A percentile compares a stretch with the other conserved stretches of the same genome.
These are phyloP conservation scores for Tetracladium setigerum DNA, from an alignment of 495 filamentous ascomycete species.

Conservation along the genomic window DNA sequence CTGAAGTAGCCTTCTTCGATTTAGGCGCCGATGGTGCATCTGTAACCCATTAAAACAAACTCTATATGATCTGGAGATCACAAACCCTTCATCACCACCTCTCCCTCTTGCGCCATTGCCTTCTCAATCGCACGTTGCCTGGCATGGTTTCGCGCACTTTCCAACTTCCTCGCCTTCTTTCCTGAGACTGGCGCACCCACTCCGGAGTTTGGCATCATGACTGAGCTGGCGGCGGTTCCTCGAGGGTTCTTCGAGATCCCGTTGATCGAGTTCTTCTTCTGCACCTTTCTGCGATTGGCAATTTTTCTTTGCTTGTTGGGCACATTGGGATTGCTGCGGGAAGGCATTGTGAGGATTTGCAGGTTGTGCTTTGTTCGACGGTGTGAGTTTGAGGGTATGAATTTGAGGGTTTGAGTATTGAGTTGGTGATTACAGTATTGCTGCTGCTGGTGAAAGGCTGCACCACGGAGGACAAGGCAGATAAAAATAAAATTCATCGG, in stretches of 20 bases:
- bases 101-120: slow-evolving; percentile 19
- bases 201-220: slow-evolving; percentile 21
- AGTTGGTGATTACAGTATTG: too few species aligned
- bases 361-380: too few species aligned
- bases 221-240: slow-evolving; percentile 14
- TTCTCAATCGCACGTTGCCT: slow-evolving; percentile 18
- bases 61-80: background rate
- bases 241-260: slow-evolving; percentile 21
- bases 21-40: slow-evolving; percentile 19
- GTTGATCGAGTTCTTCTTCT: slow-evolving; percentile 16
- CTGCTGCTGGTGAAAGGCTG: too few species aligned
- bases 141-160: slow-evolving; percentile 19
- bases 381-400: too few species aligned
- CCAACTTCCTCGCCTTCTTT: slow-evolving; percentile 23
- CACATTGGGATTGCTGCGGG: slow-evolving; percentile 22
- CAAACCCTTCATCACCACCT: slow-evolving; percentile 23
- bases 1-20: slow-evolving; percentile 7
- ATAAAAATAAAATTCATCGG: too few species aligned
- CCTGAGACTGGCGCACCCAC: slow-evolving; percentile 17
- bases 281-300: slow-evolving; percentile 17
- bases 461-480: too few species aligned
- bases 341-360: slow-evolving; percentile 17
- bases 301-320: slow-evolving; percentile 20
- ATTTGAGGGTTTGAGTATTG: too few species aligned
- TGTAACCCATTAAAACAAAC: background rate